Evolutionary conservation across 345 rosid genomes (phyloP), one percentile per base, ranked within the genome.

Genomic region (Nephelium lappaceum): DNA sequence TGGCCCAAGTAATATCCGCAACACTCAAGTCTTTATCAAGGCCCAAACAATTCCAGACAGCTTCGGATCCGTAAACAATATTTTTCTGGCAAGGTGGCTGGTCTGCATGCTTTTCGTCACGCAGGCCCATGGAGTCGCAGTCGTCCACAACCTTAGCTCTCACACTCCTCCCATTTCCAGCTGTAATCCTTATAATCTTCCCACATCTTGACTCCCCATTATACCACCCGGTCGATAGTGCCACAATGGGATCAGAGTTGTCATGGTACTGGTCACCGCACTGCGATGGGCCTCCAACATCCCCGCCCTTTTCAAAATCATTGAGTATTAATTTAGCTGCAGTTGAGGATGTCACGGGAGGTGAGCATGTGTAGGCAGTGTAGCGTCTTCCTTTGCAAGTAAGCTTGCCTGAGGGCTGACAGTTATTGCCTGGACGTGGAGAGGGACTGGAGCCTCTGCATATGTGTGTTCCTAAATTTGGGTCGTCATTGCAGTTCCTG

Each of bases 201-300:
- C 76, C 67, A 4, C 76, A 73, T 10, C 76, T 58, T 38, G 76
- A 72, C 36, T 88, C 82, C 0, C 66, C 79, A 0, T 19, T 31
- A 45, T 72, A 85, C 89, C 91, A 85, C 5, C 87, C 85, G 0
- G 87, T 89, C 2, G 88, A 89, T 10, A 89, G 60, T 3, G 88
- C 91, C 66, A 83, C 91, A n/a, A n/a, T n/a, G n/a, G n/a, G n/a
- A n/a, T n/a, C n/a, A n/a, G n/a, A n/a, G n/a, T n/a, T n/a, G n/a
- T n/a, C n/a, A n/a, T n/a, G n/a, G n/a, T n/a, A n/a, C n/a, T n/a
- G n/a, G n/a, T n/a, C n/a, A n/a, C n/a, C n/a, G n/a, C n/a, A n/a
- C n/a, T n/a, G n/a, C n/a, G n/a, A n/a, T n/a, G n/a, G n/a, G n/a
- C n/a, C n/a, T n/a, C n/a, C n/a, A n/a, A n/a, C n/a, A n/a, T n/a